Evolutionary conservation across 2,329 filamentous ascomycete genomes (phyloP).

Genomic region (Mycosphaerella sp.): DNA sequence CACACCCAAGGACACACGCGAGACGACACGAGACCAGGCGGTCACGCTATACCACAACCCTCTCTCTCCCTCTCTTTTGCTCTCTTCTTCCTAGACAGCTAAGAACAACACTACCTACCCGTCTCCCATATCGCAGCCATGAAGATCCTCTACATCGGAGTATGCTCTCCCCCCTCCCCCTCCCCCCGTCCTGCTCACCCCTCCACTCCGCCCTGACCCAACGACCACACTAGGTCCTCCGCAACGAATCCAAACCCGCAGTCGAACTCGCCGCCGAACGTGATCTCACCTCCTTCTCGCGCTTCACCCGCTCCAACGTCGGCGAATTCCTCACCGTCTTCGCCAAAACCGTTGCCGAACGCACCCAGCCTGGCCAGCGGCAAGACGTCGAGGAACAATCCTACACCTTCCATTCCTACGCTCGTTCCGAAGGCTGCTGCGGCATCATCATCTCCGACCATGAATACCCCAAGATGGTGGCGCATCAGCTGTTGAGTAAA

Average conservation of each 20-base stretch:
- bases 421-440: conserved; percentile 42
- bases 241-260: conserved; percentile 69
- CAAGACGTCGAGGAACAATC: conserved; percentile 81
- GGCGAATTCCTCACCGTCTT: conserved; percentile 76
- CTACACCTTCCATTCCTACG: conserved; percentile 54
- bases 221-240: conserved; percentile 57
- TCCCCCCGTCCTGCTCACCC: not conserved
- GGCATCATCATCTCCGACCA: conserved; percentile 44
- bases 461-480: conserved; percentile 61
- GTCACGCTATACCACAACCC: conserved; percentile 3
- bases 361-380: conserved; percentile 66
- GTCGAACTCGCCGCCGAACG: conserved; percentile 70
- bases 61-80: not conserved
- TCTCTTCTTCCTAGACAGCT: not conserved
- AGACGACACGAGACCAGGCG: not conserved
- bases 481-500: conserved; percentile 81
- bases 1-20: not conserved
- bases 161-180: conserved; percentile 38
- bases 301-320: conserved; percentile 63
- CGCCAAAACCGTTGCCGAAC: conserved; percentile 78
- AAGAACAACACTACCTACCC: not conserved
- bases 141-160: conserved; percentile 85
- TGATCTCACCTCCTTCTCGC: conserved; percentile 70
- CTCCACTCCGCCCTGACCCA: conserved; percentile 16
- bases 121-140: conserved; percentile 47